phyloP scores from a whole-genome alignment of 192 early-diverging fungal genomes.

The Coemansia brasiliensis region DNA sequence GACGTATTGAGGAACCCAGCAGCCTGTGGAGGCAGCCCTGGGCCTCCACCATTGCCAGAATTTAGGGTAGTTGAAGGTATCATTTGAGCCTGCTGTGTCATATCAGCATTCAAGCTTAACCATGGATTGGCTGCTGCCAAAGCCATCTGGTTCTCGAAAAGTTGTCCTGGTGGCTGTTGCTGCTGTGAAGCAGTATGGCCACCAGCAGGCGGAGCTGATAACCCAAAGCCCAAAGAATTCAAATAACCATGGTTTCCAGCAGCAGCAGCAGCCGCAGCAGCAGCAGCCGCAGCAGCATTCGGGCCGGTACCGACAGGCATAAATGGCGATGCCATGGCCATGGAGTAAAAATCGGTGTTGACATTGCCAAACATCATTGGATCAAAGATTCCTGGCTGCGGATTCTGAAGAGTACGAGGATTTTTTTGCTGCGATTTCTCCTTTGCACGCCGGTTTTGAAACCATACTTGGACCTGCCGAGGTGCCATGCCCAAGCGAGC shows the following conservation, averaged over 20 bases:
- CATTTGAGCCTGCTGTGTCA: constrained; percentile 10
- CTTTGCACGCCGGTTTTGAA: constrained; percentile 87
- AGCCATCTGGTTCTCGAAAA: constrained; percentile 25
- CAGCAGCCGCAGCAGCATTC: neutral
- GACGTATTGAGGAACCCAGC: neutral
- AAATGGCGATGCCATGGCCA: constrained; percentile 33
- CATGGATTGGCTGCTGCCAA: constrained; percentile 29
- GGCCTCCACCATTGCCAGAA: neutral
- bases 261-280: neutral
- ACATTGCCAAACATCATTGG: constrained; percentile 24
- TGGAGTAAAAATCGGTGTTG: constrained; percentile 33
- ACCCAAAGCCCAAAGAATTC: constrained; percentile 12
- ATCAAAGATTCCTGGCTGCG: constrained; percentile 27
- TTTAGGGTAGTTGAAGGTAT: neutral
- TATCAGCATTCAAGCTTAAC: constrained; percentile 33
- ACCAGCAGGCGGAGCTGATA: neutral
- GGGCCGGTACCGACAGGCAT: constrained; percentile 20
- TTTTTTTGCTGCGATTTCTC: constrained; percentile 59
- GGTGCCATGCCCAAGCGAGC: constrained; percentile 69
- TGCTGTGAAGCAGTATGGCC: constrained; percentile 1
- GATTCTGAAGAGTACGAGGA: constrained; percentile 36
- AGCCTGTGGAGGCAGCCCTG: constrained; percentile 3
- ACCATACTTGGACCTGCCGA: constrained; percentile 81
- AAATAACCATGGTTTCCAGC: constrained; percentile 7
- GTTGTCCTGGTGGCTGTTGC: neutral